Conservation (phyloP, 169 alveolate species). For the Cytauxzoon felis region DNA sequence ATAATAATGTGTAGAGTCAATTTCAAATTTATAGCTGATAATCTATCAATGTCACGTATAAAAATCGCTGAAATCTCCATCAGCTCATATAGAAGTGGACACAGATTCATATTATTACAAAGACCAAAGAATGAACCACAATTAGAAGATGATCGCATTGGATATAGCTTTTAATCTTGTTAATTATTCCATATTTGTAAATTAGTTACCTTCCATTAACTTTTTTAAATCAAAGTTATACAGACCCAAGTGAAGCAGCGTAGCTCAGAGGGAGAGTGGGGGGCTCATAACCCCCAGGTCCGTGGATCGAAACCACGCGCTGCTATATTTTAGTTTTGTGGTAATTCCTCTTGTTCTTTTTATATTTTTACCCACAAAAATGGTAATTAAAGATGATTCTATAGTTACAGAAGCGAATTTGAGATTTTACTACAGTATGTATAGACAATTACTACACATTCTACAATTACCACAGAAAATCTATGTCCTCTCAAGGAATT, state of each 20-base stretch:
- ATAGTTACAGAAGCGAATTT: slow-evolving; percentile 55
- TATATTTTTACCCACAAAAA: not conserved
- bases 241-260: slow-evolving; percentile 76
- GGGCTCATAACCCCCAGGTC: slow-evolving; percentile 94
- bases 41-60: not conserved
- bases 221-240: slow-evolving; percentile 21
- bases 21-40: not conserved
- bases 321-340: slow-evolving; percentile 65
- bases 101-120: no score
- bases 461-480: slow-evolving; percentile 24
- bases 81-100: not conserved
- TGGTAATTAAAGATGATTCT: slow-evolving; percentile 47
- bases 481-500: slow-evolving; percentile 57
- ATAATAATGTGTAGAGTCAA: not conserved
- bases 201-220: no score
- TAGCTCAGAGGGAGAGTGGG: slow-evolving; percentile 93
- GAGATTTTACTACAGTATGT: slow-evolving; percentile 61
- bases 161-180: no score
- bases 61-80: slow-evolving; percentile 31
- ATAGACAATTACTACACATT: not conserved
- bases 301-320: slow-evolving; percentile 93
- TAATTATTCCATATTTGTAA: no score
- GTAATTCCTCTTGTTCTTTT: not conserved
- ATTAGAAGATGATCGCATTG: no score
- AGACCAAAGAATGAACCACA: no score